Evolutionary conservation across 257 asterid species (phyloP).

Genomic region (Primulina tabacum): DNA sequence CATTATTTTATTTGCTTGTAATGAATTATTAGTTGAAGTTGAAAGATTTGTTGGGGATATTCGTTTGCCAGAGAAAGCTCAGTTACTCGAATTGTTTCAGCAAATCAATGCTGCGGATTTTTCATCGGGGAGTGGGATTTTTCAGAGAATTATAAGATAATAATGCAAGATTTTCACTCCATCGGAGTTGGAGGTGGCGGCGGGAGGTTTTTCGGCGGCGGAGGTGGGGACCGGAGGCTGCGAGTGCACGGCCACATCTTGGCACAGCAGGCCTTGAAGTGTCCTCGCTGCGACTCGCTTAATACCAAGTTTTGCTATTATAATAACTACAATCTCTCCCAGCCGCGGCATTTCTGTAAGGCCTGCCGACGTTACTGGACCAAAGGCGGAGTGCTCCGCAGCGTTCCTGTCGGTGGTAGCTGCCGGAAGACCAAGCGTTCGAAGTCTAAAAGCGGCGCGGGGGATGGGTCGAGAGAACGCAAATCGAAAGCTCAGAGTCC

Average conservation of each 20-base stretch:
- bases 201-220: slow-evolving; percentile 38
- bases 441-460: slow-evolving; percentile 31
- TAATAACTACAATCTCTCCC: slow-evolving; percentile 84
- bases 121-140: not conserved
- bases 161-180: slow-evolving; percentile 65
- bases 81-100: slow-evolving; percentile 7
- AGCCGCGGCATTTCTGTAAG: slow-evolving; percentile 93
- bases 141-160: not conserved
- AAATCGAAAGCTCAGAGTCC: slow-evolving; percentile 47
- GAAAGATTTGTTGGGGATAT: slow-evolving; percentile 46
- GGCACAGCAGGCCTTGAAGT: slow-evolving; percentile 55
- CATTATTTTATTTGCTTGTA: slow-evolving; percentile 21
- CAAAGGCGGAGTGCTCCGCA: slow-evolving; percentile 91
- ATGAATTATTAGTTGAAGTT: slow-evolving; percentile 21
- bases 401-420: slow-evolving; percentile 92
- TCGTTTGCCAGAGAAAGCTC: slow-evolving; percentile 38
- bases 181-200: slow-evolving; percentile 34
- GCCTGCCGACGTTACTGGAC: slow-evolving; percentile 93
- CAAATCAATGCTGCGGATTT: slow-evolving; percentile 21
- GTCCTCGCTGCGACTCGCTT: slow-evolving; percentile 87
- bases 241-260: slow-evolving; percentile 43
- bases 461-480: slow-evolving; percentile 24
- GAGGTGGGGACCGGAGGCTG: slow-evolving; percentile 50
- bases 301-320: slow-evolving; percentile 88
- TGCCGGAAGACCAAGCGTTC: slow-evolving; percentile 85